Evolutionary conservation across 352 stramenopile species (phyloP).

Genomic region (Phytophthora citricola): DNA sequence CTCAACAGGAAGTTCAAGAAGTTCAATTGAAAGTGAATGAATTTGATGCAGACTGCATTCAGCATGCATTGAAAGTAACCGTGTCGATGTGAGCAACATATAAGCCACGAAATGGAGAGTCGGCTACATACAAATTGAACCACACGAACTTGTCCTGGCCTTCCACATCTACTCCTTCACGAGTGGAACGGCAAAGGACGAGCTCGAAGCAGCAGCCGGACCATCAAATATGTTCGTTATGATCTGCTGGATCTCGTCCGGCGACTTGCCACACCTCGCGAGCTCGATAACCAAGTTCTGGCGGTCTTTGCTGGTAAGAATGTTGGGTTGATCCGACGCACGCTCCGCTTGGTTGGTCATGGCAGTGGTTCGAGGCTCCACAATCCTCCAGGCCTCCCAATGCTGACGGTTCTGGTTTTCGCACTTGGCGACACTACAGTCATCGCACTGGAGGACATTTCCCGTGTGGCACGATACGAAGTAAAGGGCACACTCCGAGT

Average conservation of each 20-base stretch:
- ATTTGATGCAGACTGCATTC: too few species aligned
- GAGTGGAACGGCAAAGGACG: constrained; percentile 18
- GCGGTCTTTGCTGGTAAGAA: constrained; percentile 18
- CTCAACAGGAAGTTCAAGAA: too few species aligned
- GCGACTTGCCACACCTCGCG: constrained; percentile 32
- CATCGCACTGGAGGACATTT: constrained; percentile 35
- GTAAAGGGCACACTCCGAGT: constrained; percentile 25
- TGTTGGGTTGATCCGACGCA: background rate
- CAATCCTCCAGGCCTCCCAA: constrained; percentile 35
- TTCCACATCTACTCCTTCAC: constrained; percentile 13
- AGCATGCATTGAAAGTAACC: too few species aligned
- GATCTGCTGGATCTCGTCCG: constrained; percentile 40
- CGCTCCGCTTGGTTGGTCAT: background rate
- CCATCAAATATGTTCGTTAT: constrained; percentile 34
- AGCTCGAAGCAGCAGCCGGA: constrained; percentile 3
- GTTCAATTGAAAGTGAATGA: too few species aligned
- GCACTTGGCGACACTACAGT: constrained; percentile 28
- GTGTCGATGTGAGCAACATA: too few species aligned
- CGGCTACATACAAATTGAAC: background rate
- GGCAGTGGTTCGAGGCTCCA: constrained; percentile 19
- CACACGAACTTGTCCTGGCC: background rate
- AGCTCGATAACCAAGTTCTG: constrained; percentile 35
- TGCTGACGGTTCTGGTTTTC: constrained; percentile 23
- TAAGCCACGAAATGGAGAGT: too few species aligned
- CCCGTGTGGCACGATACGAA: constrained; percentile 43